phyloP scores from a whole-genome alignment of 2,329 filamentous ascomycete species.

The Pestalotiopsis sp. region DNA sequence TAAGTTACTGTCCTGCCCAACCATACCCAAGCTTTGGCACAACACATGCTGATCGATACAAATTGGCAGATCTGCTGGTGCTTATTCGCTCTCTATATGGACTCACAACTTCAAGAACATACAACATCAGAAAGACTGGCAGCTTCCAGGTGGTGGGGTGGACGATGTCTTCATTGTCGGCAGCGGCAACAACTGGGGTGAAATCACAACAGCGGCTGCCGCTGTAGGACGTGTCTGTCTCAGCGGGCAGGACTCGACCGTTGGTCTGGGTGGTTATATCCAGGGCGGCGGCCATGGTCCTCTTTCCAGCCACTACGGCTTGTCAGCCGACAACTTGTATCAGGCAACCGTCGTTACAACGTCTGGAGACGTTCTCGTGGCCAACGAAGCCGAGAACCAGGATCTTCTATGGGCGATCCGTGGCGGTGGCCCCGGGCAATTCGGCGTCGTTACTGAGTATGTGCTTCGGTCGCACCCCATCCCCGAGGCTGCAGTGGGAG shows the following conservation, averaged over 20 bases:
- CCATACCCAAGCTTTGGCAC: neutral
- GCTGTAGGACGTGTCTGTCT: constrained; percentile 4
- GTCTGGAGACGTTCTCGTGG: constrained; percentile 18
- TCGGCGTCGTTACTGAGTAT: constrained; percentile 18
- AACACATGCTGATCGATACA: neutral
- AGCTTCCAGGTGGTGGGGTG: constrained; percentile 32
- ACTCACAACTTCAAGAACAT: constrained; percentile 46
- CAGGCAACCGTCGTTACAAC: constrained; percentile 18
- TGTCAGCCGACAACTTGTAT: constrained; percentile 57
- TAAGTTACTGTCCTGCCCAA: neutral
- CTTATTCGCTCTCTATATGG: constrained; percentile 49
- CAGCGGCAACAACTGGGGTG: constrained; percentile 9
- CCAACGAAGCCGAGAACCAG: constrained; percentile 15
- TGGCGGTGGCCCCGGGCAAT: constrained; percentile 17
- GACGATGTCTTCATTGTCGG: constrained; percentile 25
- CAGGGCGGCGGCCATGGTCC: constrained; percentile 58
- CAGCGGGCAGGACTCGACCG: constrained; percentile 10
- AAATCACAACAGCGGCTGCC: constrained; percentile 7
- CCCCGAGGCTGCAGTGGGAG: constrained; percentile 3
- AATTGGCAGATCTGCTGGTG: constrained; percentile 51
- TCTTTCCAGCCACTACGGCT: constrained; percentile 52
- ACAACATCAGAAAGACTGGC: constrained; percentile 12
- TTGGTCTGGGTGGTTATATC: constrained; percentile 16
- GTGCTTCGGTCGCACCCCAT: constrained; percentile 14
- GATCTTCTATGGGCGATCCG: constrained; percentile 19